Conservation (phyloP, 345 rosid genomes). For the Eucalyptus camaldulensis region DNA sequence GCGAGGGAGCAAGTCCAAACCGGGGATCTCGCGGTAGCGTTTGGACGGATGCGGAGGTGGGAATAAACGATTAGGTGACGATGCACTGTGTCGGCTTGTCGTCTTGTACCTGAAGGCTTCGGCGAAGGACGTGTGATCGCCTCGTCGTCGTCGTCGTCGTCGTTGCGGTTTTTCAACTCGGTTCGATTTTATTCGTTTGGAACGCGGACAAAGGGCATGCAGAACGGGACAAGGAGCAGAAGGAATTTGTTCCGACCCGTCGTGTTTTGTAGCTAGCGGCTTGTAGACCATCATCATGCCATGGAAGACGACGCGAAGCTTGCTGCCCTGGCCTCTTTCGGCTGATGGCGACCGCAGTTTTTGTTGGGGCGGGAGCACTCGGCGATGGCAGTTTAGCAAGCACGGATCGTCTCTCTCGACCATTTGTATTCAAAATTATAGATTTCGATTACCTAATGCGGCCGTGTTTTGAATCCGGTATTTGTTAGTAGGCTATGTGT, state of each 20-base stretch:
- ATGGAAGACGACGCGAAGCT: background rate
- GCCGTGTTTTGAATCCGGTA: background rate
- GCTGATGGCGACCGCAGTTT: background rate
- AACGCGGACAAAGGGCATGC: background rate
- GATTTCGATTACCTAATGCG: background rate
- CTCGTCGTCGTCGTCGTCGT: background rate
- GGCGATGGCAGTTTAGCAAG: background rate
- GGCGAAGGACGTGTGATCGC: constrained; percentile 9
- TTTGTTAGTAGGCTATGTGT: background rate
- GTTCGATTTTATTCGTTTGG: constrained; percentile 1
- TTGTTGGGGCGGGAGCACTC: background rate
- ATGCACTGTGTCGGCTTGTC: constrained; percentile 2
- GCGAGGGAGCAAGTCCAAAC: constrained; percentile 17
- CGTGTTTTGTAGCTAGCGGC: background rate
- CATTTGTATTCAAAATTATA: background rate
- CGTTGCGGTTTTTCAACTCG: constrained; percentile 3
- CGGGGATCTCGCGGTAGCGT: constrained; percentile 4
- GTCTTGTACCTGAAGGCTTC: constrained; percentile 2
- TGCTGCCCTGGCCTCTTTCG: background rate
- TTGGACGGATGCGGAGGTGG: constrained; percentile 27
- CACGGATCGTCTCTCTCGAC: background rate
- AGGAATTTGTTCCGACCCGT: constrained; percentile 12
- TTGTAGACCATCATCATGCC: background rate
- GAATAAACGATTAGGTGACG: constrained; percentile 17
- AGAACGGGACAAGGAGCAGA: constrained; percentile 9